phyloP scores from a whole-genome alignment of 257 asterid genomes.

The Agastache rugosa region DNA sequence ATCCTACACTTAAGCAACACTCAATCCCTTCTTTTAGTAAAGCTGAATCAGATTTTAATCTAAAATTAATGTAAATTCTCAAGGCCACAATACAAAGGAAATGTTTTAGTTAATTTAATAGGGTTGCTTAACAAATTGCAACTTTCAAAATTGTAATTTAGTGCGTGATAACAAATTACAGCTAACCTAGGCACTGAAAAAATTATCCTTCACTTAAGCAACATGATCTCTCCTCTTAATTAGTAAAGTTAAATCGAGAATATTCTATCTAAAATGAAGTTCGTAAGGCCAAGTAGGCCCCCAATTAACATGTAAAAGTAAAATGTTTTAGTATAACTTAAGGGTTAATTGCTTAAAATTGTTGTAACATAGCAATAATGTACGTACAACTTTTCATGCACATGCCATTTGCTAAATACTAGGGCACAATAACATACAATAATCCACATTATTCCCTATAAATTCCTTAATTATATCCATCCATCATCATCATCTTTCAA shows the following conservation, averaged over 20 bases:
- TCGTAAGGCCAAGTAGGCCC: not conserved
- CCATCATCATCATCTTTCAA: conserved; percentile 20
- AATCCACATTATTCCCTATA: conserved; percentile 33
- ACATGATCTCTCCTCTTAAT: too few species aligned
- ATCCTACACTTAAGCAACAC: conserved; percentile 45
- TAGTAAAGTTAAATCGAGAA: too few species aligned
- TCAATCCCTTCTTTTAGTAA: conserved; percentile 35
- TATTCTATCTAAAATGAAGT: not conserved
- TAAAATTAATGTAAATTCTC: not conserved
- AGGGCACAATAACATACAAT: conserved; percentile 1
- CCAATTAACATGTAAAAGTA: conserved; percentile 27
- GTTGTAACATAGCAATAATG: not conserved
- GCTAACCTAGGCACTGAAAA: too few species aligned
- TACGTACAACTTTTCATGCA: conserved; percentile 8
- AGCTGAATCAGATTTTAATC: not conserved
- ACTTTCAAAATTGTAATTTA: too few species aligned
- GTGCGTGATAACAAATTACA: too few species aligned
- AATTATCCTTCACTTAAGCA: too few species aligned
- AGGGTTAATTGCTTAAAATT: conserved; percentile 32
- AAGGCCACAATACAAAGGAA: not conserved
- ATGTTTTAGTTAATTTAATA: not conserved
- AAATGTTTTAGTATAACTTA: conserved; percentile 22
- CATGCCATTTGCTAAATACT: conserved; percentile 38
- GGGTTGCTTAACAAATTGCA: not conserved
- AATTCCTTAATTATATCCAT: conserved; percentile 16